These are phyloP conservation scores for Kalmanozyma brasiliensis DNA, from an alignment of 1,284 basidiomycete species.

Conservation along the genomic window DNA sequence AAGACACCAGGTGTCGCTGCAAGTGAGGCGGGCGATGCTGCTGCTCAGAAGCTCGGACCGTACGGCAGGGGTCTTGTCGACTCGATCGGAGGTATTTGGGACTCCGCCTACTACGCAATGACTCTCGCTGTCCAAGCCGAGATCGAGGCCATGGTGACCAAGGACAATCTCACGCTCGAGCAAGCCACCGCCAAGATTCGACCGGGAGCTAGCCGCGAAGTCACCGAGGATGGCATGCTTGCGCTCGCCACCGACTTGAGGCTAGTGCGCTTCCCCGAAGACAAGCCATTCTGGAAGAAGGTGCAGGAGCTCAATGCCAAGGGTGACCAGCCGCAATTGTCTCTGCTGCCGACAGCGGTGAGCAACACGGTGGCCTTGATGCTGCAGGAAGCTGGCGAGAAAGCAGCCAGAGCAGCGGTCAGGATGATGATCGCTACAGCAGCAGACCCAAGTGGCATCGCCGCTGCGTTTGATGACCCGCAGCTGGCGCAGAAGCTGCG, in stretches of 20 bases:
- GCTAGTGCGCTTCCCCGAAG: conserved; percentile 56
- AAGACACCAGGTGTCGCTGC: conserved; percentile 18
- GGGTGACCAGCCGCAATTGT: conserved; percentile 50
- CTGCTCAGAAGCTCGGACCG: conserved; percentile 36
- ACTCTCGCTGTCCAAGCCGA: conserved; percentile 44
- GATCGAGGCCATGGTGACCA: conserved; percentile 34
- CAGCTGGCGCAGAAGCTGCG: conserved; percentile 40
- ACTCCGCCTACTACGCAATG: conserved; percentile 67
- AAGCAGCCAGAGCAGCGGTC: conserved; percentile 38
- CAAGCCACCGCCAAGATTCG: conserved; percentile 44
- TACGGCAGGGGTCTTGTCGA: conserved; percentile 69
- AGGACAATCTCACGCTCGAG: conserved; percentile 49
- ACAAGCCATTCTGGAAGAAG: conserved; percentile 53
- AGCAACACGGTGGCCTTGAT: conserved; percentile 34
- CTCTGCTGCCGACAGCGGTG: conserved; percentile 28
- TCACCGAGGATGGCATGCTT: conserved; percentile 33
- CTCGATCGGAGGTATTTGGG: conserved; percentile 69
- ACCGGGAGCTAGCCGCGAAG: conserved; percentile 33
- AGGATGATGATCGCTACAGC: conserved; percentile 45
- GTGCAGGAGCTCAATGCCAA: conserved; percentile 50
- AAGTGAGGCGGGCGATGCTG: conserved; percentile 4
- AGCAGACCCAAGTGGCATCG: conserved; percentile 43
- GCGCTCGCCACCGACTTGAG: conserved; percentile 51
- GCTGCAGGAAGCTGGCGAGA: conserved; percentile 40
- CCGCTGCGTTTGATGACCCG: conserved; percentile 43